These are phyloP conservation scores for Xanthoconium separans DNA, from an alignment of 1,284 basidiomycete species.

Conservation along the genomic window DNA sequence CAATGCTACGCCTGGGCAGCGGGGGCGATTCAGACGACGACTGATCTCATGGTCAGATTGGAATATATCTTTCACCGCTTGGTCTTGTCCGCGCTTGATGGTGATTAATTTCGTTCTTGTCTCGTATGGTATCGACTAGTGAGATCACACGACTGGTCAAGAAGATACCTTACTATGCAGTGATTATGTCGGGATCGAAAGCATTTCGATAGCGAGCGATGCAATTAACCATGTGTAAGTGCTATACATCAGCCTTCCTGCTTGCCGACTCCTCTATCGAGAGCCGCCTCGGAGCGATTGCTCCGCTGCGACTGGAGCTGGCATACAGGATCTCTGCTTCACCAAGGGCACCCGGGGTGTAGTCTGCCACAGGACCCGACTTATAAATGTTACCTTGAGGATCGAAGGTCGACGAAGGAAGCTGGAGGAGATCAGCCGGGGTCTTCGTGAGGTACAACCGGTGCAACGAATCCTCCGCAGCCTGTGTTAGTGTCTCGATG, in stretches of 20 bases:
- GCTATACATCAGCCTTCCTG: constrained; percentile 28
- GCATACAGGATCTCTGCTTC: constrained; percentile 67
- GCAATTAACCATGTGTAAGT: constrained; percentile 28
- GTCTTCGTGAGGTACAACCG: constrained; percentile 78
- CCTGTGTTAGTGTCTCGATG: constrained; percentile 40
- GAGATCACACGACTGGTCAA: background rate
- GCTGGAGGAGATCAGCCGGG: constrained; percentile 61
- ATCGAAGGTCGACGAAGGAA: constrained; percentile 66
- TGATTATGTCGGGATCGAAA: background rate
- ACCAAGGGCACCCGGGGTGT: constrained; percentile 54
- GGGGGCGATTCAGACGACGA: constrained; percentile 6
- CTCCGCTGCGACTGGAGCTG: constrained; percentile 52
- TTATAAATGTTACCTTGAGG: constrained; percentile 27
- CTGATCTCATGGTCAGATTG: background rate
- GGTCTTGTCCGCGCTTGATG: background rate
- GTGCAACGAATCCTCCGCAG: constrained; percentile 82
- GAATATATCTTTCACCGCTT: background rate
- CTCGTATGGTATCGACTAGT: background rate
- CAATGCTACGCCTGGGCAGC: background rate
- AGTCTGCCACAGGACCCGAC: constrained; percentile 36
- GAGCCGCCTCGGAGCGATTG: constrained; percentile 29
- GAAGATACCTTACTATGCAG: too few relatives aligned
- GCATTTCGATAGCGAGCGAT: constrained; percentile 17
- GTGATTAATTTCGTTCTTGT: background rate
- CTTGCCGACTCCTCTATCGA: constrained; percentile 21